phyloP scores from a whole-genome alignment of 2,329 filamentous ascomycete genomes.

The Hymenoscyphus occultus region DNA sequence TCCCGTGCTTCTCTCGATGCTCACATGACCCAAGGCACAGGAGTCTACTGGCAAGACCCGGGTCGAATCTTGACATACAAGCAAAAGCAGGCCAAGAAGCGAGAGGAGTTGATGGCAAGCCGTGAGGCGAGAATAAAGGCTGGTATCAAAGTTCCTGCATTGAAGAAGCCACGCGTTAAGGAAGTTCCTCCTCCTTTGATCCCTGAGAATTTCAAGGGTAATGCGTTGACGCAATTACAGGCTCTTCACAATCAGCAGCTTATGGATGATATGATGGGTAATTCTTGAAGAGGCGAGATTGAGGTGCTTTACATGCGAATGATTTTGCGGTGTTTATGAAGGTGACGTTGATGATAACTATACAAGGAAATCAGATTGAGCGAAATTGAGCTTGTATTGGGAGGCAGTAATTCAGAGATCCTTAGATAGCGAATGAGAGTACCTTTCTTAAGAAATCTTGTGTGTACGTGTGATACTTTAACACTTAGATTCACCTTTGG shows the following conservation, averaged over 20 bases:
- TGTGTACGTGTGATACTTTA: too few species aligned
- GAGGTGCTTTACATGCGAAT: too few species aligned
- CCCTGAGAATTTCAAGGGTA: neutral
- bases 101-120: neutral
- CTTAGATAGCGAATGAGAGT: too few species aligned
- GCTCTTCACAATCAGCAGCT: neutral
- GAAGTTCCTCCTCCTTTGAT: neutral
- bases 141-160: neutral
- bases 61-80: neutral
- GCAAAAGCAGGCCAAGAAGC: neutral
- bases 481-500: too few species aligned
- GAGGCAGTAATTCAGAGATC: too few species aligned
- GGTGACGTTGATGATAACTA: too few species aligned
- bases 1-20: neutral
- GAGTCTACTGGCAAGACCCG: neutral
- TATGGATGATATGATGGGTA: too few species aligned
- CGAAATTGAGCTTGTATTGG: too few species aligned
- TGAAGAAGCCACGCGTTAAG: neutral
- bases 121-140: neutral
- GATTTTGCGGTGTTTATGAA: too few species aligned
- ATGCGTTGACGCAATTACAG: neutral
- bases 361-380: too few species aligned
- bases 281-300: too few species aligned
- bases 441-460: too few species aligned
- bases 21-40: neutral